Conservation (phyloP, 768 basidiomycete species). For the Hygrophorus russula region DNA sequence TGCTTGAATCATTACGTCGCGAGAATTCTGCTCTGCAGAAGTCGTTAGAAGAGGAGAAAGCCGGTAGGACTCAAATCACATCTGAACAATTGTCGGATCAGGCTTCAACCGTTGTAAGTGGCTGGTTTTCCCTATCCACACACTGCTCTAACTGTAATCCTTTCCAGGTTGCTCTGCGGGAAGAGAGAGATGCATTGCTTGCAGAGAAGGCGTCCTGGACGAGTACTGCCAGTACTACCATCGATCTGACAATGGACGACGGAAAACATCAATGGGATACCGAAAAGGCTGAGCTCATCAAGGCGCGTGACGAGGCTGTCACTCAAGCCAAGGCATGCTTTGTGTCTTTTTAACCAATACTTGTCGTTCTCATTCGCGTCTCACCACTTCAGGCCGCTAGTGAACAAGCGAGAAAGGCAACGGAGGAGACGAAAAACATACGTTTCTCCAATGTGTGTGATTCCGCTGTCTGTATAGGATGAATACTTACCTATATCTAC, state of each 20-base stretch:
- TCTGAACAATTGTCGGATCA: slow-evolving; percentile 14
- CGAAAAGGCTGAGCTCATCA: slow-evolving; percentile 48
- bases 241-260: slow-evolving; percentile 16
- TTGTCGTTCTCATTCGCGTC: not conserved
- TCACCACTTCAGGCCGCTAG: slow-evolving; percentile 21
- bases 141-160: not conserved
- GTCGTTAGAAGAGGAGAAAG: slow-evolving; percentile 7
- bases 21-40: slow-evolving; percentile 5
- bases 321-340: slow-evolving; percentile 42
- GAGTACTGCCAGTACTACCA: slow-evolving; percentile 15
- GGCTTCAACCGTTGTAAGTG: slow-evolving; percentile 26
- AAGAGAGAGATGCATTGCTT: slow-evolving; percentile 52
- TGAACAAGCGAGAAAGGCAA: slow-evolving; percentile 32
- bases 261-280: slow-evolving; percentile 36
- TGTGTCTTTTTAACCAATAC: not conserved
- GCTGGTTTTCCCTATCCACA: not conserved
- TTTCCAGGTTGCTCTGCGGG: slow-evolving; percentile 31
- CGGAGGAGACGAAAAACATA: slow-evolving; percentile 31
- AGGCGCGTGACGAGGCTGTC: slow-evolving; percentile 49
- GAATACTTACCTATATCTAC: slow-evolving; percentile 3
- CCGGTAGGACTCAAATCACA: slow-evolving; percentile 1
- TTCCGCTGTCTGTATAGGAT: not conserved
- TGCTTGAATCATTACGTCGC: slow-evolving; percentile 1
- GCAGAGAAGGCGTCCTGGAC: slow-evolving; percentile 44
- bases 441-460: slow-evolving; percentile 27